Evolutionary conservation across 257 asterid species (phyloP), one percentile per base, ranked within the genome.

Genomic region (Solanum neorickii): DNA sequence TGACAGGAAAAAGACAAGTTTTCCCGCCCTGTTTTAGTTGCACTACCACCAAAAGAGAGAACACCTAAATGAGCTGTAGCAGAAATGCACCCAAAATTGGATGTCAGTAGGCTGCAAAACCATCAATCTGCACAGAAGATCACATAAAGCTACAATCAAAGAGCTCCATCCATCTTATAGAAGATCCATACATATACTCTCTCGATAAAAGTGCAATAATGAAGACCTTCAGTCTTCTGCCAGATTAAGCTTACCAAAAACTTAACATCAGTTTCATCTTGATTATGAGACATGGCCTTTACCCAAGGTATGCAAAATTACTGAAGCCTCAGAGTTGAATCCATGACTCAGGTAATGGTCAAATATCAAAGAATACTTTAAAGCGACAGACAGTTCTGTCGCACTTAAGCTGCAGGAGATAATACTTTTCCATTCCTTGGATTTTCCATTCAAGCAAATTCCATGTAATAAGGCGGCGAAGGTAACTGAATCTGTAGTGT

Each of bases 381-480:
- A 66, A 86, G 96, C 94, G 87, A 84, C 91, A 74, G 84, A 89
- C 59, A 92, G 93, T 73, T 94, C 92, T n/a, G 90, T 89, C 39
- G 88, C 92, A 86, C 87, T 60, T 12, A 94, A 88, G 87, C 91
- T 88, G 86, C 88, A 90, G 29, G 92, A 33, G 88, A 93, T 69
- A 52, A 95, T 86, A 78, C 87, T 91, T 92, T 90, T 93, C 99
- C 99, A 95, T 75, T 94, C 96, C 82, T 91, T 91, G 75, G 93
- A 90, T 89, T 90, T 94, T 49, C 98, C 97, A 29, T 78, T 94
- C 12, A 87, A 88, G 91, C 98, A 95, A 90, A 93, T 90, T 33
- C 98, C 95, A 86, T 89, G 93, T 84, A 97, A 89, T 88, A 97
- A 84, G 62, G 98, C 94, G 12, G 94, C 95, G 60, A 97, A 91